Evolutionary conservation across 2,329 filamentous ascomycete species (phyloP), one percentile per base, ranked within the genome.

Genomic region (Zalaria obscura): DNA sequence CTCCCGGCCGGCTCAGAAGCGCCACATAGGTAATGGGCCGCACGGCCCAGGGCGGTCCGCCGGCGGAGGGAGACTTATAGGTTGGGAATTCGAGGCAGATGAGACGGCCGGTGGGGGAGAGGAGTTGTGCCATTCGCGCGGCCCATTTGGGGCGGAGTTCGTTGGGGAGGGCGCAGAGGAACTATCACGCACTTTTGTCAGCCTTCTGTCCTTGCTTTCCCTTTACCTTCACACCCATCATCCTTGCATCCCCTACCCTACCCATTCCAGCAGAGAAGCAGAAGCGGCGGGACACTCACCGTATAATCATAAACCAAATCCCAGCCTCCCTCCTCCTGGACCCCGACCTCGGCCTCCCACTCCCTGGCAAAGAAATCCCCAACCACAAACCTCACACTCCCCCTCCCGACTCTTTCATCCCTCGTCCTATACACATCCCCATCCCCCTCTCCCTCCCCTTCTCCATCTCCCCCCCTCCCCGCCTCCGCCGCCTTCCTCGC

Each of bases 21-120:
- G 76, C 78, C 52, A 77, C 64, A 58, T 93, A 91, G 27, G 83
- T 73, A 45, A 76, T 72, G 1, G 81, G 72, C 8, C 75, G 73
- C 34, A 84, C 62, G 5, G 78, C 76, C 69, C 75, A 88, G 2
- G 86, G 85, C 8, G 86, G 85, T 0, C 86, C 85, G 6, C 69
- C 69, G 6, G 71, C 67, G 7, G 66, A 67, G 6, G 79, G 70
- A 35, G 75, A 69, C 57, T 88, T 91, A 46, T 75, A 71, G 1
- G 80, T 76, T 6, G 86, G 86, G 57, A 82, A 93, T 57, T 93
- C 85, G 46, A 93, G 70, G 60, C 76, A 79, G 38, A 80, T 65
- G 41, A 80, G 62, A 38, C 65, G 61, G 4, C 74, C 74, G 3
- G 57, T 58, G 1, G 66, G 60, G 9, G 68, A 60, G 7, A 80